Percentiles rank a stretch among this genome's conserved stretches.
Evolutionary conservation across 805 yeast genomes (phyloP).

Genomic region (Pichia paraexigua): DNA sequence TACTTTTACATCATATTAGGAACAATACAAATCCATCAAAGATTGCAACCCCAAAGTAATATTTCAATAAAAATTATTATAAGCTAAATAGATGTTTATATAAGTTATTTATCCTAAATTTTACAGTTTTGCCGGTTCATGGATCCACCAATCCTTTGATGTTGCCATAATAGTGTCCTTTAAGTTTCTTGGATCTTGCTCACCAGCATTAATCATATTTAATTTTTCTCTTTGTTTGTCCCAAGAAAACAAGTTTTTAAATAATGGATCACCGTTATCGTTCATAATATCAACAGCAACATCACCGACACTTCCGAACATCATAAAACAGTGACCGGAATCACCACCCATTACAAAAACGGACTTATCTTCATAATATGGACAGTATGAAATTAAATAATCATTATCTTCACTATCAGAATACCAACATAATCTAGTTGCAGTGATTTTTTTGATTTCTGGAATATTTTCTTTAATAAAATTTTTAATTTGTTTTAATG

Average conservation of each 20-base stretch:
- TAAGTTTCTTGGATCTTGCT: conserved; percentile 23
- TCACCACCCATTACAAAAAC: conserved; percentile 32
- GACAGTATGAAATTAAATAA: conserved; percentile 29
- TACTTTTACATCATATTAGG: too few relatives aligned
- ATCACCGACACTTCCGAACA: conserved; percentile 30
- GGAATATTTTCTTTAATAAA: conserved; percentile 22
- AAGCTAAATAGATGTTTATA: background rate
- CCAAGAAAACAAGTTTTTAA: conserved; percentile 22
- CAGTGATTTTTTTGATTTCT: conserved; percentile 18
- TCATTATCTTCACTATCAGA: conserved; percentile 30
- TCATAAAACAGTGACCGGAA: conserved; percentile 33
- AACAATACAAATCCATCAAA: too few relatives aligned
- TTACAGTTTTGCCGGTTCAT: conserved; percentile 9
- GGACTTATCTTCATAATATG: conserved; percentile 22
- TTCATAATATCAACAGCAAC: conserved; percentile 17
- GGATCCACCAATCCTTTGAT: conserved; percentile 18
- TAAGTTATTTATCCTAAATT: background rate
- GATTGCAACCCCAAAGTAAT: too few relatives aligned
- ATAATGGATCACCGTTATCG: conserved; percentile 10
- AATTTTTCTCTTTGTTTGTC: conserved; percentile 18
- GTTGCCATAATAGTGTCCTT: conserved; percentile 20
- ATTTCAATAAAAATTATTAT: too few relatives aligned
- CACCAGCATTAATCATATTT: conserved; percentile 20
- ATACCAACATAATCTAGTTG: conserved; percentile 29
- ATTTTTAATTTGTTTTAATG: conserved; percentile 20